Evolutionary conservation across 75 land plant genomes (phyloP).

Genomic region (Cunninghamia lanceolata): DNA sequence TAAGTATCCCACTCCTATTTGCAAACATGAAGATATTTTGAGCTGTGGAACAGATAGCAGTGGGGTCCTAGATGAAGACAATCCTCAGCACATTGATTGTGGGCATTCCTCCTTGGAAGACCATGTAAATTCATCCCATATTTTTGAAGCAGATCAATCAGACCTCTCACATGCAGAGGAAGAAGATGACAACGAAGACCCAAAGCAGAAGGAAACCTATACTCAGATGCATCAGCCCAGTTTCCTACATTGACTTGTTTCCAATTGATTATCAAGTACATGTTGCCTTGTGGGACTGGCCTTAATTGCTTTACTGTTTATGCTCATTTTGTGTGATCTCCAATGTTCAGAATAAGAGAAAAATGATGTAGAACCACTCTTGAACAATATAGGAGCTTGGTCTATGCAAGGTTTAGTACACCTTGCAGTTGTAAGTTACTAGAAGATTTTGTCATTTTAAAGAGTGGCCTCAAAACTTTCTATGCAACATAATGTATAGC

Average conservation of each 20-base stretch:
- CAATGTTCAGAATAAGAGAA: background rate
- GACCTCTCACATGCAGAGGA: constrained; percentile 25
- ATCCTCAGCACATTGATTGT: constrained; percentile 28
- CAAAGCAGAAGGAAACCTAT: constrained; percentile 28
- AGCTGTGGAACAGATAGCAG: constrained; percentile 33
- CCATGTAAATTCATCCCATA: constrained; percentile 28
- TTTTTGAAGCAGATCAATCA: constrained; percentile 25
- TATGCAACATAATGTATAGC: constrained; percentile 6
- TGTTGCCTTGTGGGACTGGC: constrained; percentile 30
- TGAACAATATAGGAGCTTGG: background rate
- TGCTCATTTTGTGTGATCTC: background rate
- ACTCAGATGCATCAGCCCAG: constrained; percentile 13
- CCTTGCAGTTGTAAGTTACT: background rate
- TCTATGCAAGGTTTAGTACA: constrained; percentile 1
- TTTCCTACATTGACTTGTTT: constrained; percentile 19
- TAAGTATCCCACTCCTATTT: background rate
- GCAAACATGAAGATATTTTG: constrained; percentile 37
- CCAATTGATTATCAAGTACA: constrained; percentile 28
- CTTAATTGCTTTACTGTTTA: constrained; percentile 7
- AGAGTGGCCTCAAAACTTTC: background rate
- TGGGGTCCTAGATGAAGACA: constrained; percentile 34
- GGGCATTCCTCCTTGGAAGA: constrained; percentile 14
- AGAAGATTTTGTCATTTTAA: constrained; percentile 3
- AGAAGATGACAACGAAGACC: constrained; percentile 30
- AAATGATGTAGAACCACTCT: background rate